A percentile compares a stretch with the other conserved stretches of the same genome.
phyloP scores from a whole-genome alignment of 495 filamentous ascomycete genomes.

The Cercophora sp. region DNA sequence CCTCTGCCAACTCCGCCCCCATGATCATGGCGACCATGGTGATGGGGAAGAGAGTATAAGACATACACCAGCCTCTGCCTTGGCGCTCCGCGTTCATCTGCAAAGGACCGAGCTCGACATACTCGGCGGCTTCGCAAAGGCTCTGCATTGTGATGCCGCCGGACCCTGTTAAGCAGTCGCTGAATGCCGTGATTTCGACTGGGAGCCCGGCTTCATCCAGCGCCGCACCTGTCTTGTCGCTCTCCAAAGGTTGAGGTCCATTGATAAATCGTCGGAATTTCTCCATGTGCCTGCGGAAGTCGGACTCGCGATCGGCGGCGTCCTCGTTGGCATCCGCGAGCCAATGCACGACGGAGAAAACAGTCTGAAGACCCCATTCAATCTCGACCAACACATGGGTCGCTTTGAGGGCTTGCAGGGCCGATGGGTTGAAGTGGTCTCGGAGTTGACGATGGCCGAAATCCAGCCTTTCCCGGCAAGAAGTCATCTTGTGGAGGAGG shows the following conservation, averaged over 20 bases:
- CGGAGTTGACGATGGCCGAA: not conserved
- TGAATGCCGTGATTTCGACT: not conserved
- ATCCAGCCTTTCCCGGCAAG: not conserved
- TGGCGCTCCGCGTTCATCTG: constrained; percentile 3
- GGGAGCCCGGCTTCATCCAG: not conserved
- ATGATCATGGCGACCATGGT: constrained; percentile 13
- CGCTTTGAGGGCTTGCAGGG: not conserved
- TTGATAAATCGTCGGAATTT: no score
- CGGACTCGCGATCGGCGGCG: not conserved
- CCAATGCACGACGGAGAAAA: not conserved
- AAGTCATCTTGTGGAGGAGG: not conserved
- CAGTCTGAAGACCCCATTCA: constrained; percentile 3
- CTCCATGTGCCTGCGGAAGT: no score
- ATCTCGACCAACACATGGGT: not conserved
- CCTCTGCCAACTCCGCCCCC: not conserved
- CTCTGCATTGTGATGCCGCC: not conserved
- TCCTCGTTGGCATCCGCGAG: not conserved
- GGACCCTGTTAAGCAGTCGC: not conserved
- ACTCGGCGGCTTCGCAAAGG: not conserved
- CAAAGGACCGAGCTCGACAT: not conserved
- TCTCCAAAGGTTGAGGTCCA: no score
- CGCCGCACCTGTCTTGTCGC: not conserved
- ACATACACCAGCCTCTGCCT: constrained; percentile 25
- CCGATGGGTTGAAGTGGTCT: not conserved
- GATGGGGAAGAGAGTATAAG: constrained; percentile 25